Evolutionary conservation across 148 eudicot species (phyloP).

Genomic region (Cornus controversa): DNA sequence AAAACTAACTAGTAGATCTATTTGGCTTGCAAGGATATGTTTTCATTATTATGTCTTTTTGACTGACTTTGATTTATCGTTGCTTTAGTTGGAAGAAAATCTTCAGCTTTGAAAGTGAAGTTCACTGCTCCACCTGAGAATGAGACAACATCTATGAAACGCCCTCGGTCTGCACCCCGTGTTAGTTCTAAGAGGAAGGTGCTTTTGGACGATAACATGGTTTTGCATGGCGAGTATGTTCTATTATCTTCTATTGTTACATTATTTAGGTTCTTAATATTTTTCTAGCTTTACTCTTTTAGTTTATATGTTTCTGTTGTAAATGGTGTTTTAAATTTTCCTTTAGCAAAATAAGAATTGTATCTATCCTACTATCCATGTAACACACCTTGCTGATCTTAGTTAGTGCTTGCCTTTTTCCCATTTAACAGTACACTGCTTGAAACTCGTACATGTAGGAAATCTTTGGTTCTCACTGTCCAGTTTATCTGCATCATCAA

Average conservation of each 20-base stretch:
- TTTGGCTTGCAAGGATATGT: not conserved
- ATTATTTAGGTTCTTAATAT: not conserved
- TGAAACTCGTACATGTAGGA: too few relatives aligned
- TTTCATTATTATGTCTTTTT: not conserved
- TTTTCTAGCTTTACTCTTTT: not conserved
- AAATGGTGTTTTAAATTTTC: too few relatives aligned
- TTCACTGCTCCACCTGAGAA: conserved; percentile 49
- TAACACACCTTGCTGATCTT: too few relatives aligned
- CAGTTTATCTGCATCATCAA: too few relatives aligned
- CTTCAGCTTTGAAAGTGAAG: conserved; percentile 69
- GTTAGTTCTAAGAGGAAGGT: conserved; percentile 70
- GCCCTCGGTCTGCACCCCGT: conserved; percentile 53
- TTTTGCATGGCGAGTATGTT: conserved; percentile 99
- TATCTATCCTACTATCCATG: too few relatives aligned
- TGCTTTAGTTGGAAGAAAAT: conserved; percentile 71
- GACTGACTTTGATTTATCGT: conserved; percentile 2
- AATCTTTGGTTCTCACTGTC: too few relatives aligned
- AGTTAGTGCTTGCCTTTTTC: too few relatives aligned
- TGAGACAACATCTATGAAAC: conserved; percentile 53
- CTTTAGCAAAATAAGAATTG: too few relatives aligned
- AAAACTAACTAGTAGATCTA: not conserved
- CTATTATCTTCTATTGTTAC: not conserved
- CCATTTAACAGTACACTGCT: too few relatives aligned
- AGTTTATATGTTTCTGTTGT: too few relatives aligned
- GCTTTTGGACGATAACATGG: conserved; percentile 81